These are phyloP conservation scores for Phascolomyces articulosus DNA, from an alignment of 371 early-diverging fungal genomes.

Conservation along the genomic window DNA sequence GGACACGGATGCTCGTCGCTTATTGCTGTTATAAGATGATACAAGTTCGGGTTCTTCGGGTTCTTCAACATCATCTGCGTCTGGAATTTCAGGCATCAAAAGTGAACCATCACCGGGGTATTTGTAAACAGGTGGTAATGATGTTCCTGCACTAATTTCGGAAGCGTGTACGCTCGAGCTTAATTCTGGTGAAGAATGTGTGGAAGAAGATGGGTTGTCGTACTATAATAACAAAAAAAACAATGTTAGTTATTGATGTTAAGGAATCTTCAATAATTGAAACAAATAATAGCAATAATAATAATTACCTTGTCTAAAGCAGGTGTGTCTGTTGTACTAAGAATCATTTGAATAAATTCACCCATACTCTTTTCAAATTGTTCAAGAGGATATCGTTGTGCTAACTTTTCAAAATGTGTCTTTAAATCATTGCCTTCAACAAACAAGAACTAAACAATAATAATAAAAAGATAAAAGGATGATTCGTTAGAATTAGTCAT, in stretches of 20 bases:
- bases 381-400: conserved; percentile 52
- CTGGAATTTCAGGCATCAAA: conserved; percentile 30
- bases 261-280: background rate
- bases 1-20: conserved; percentile 14
- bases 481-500: background rate
- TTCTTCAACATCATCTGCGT: conserved; percentile 9
- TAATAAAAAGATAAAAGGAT: background rate
- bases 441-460: conserved; percentile 39
- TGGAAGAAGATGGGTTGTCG: conserved; percentile 5
- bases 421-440: conserved; percentile 39
- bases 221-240: background rate
- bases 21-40: conserved; percentile 6
- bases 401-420: conserved; percentile 51
- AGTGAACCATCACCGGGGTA: conserved; percentile 51
- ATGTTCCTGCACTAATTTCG: background rate
- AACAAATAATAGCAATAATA: background rate
- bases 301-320: conserved; percentile 43
- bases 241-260: background rate
- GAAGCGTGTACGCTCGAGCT: background rate
- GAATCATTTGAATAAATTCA: conserved; percentile 50
- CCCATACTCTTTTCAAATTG: conserved; percentile 51
- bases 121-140: conserved; percentile 36
- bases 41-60: background rate
- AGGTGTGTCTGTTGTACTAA: conserved; percentile 44
- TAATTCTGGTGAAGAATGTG: conserved; percentile 8